phyloP scores from a whole-genome alignment of 768 basidiomycete genomes.

The Agrocybe chaxingu region DNA sequence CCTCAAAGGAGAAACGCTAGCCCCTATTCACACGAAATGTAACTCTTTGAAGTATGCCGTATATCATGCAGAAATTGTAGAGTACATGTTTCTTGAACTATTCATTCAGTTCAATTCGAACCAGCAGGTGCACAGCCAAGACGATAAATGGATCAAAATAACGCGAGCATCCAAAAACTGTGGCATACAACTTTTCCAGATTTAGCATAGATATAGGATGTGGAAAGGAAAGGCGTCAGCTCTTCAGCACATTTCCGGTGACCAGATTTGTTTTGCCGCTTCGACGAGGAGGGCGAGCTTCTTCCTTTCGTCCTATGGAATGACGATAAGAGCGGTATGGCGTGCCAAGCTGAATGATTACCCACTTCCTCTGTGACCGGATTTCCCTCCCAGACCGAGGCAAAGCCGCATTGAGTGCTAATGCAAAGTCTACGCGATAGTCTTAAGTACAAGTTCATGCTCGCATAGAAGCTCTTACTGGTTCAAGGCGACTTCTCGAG shows the following conservation, averaged over 20 bases:
- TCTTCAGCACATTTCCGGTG: conserved; percentile 9
- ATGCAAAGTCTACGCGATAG: conserved; percentile 41
- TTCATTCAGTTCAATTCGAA: too few relatives aligned
- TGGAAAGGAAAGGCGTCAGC: neutral
- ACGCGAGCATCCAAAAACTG: neutral
- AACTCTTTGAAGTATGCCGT: too few relatives aligned
- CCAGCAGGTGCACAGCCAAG: too few relatives aligned
- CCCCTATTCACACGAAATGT: too few relatives aligned
- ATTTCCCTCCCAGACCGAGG: conserved; percentile 57
- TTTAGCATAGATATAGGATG: conserved; percentile 5
- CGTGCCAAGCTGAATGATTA: neutral
- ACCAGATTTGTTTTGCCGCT: conserved; percentile 47
- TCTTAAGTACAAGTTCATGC: conserved; percentile 1
- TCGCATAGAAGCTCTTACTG: conserved; percentile 33
- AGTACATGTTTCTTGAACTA: too few relatives aligned
- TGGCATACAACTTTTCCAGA: conserved; percentile 3
- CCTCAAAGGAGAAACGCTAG: too few relatives aligned
- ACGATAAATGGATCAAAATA: neutral
- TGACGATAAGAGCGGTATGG: neutral
- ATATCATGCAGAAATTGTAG: too few relatives aligned
- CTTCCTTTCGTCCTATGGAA: conserved; percentile 41
- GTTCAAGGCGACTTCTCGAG: conserved; percentile 47
- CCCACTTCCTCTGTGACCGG: conserved; percentile 46
- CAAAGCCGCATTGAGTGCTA: conserved; percentile 65
- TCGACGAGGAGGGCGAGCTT: conserved; percentile 44